Base-by-base conservation (phyloP, 805 yeast species). In the Soucietia sequanensis region DNA sequence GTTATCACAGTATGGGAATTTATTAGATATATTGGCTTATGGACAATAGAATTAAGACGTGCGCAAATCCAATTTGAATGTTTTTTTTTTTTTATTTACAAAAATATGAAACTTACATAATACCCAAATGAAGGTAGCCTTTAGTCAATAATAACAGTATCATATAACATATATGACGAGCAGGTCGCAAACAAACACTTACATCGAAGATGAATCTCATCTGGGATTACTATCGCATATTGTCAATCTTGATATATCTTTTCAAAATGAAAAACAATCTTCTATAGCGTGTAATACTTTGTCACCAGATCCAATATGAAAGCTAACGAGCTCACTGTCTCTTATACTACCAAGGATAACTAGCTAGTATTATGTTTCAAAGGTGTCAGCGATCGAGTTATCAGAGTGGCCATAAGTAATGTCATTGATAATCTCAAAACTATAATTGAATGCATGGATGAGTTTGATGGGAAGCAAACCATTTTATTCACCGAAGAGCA, bases 321-420 rank as follows among this genome's bases (percentile, higher is more conserved):
- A 50, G 81, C 81, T 1, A 68, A 74, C 34, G 93, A 86, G 54
- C 66, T 88, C 31, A 54, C 58, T 12, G 80, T 80, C 4, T 46
- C 44, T 1, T 79, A 78, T 42, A 29, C 51, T 5, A 52, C 61
- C 0, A 51, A 62, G 3, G 72, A 55, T 2, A 49, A 44, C 13
- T 42, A 41, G 0, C 62, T 87, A 26, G 39, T 54, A 2, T 73
- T 80, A 19, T 42, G 48, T 1, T 84, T 86, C 45, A 55, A 63
- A 6, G 87, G 88, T 2, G 67, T 69, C 0, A 80, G 85, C 33
- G 95, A 84, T 44, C 65, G 96, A 28, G 80, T 80, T 5, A 72
- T 89, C 33, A 67, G 97, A 42, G 95, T 88, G 5, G 95, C 95
- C 6, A 86, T 84, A 13, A 87, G 88, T 58, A 83, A 82, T 44